Conservation (phyloP, 2,329 filamentous ascomycete genomes). For the Colletotrichum cereale region DNA sequence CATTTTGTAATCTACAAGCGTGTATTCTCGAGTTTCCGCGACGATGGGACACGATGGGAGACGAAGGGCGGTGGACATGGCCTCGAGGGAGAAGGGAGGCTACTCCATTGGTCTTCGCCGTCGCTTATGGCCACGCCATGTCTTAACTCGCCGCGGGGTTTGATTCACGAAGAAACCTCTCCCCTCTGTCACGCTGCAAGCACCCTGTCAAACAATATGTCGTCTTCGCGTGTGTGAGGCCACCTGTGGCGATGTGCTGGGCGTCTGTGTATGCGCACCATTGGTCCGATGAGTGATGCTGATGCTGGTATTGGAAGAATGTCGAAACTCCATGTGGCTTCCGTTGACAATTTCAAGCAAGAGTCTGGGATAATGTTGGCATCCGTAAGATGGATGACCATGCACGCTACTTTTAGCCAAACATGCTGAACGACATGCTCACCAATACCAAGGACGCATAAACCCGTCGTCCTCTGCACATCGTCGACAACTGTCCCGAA, state of each 20-base stretch:
- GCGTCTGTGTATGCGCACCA: not conserved
- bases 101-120: not conserved
- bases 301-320: not conserved
- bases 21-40: not conserved
- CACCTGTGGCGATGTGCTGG: not conserved
- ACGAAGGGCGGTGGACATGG: not conserved
- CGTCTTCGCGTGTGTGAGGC: not conserved
- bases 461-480: not conserved
- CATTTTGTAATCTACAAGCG: conserved; percentile 1
- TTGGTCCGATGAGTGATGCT: not conserved
- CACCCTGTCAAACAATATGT: not conserved
- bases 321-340: not conserved
- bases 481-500: not conserved
- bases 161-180: conserved; percentile 23
- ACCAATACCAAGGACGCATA: not conserved
- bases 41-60: not conserved
- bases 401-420: not conserved
- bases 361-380: not conserved
- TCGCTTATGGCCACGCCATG: not conserved
- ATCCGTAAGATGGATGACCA: not conserved
- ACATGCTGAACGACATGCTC: not conserved
- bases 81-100: not conserved
- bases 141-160: not conserved
- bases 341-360: not conserved
- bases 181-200: conserved; percentile 21